These are phyloP conservation scores for Aspergillus pseudotamarii DNA, from an alignment of 2,329 filamentous ascomycete genomes.

Conservation along the genomic window DNA sequence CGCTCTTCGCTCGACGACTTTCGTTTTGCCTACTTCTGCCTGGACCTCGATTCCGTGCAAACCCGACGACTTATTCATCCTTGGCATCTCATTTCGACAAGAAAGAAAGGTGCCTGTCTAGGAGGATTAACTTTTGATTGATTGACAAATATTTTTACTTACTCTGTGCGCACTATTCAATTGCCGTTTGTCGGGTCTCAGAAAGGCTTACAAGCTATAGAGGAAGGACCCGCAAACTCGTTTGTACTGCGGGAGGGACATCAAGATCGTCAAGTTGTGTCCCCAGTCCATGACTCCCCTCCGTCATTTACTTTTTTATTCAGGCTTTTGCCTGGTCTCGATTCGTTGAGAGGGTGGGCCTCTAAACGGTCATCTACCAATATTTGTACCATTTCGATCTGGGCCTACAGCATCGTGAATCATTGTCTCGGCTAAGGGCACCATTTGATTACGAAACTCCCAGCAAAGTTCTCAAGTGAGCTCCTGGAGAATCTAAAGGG, in stretches of 20 bases:
- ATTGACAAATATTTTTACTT: constrained; percentile 10
- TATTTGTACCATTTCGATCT: constrained; percentile 11
- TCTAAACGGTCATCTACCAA: constrained; percentile 13
- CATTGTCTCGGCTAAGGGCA: constrained; percentile 31
- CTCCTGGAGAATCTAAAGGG: constrained; percentile 5
- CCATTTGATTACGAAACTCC: constrained; percentile 18
- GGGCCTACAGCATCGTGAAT: constrained; percentile 25
- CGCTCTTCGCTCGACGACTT: constrained; percentile 23
- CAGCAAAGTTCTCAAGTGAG: constrained; percentile 13
- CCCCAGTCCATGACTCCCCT: constrained; percentile 8
- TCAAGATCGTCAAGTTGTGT: constrained; percentile 20
- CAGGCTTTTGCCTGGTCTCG: constrained; percentile 11
- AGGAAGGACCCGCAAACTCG: constrained; percentile 17
- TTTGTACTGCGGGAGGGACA: constrained; percentile 23
- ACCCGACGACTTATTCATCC: constrained; percentile 9
- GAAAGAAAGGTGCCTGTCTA: neutral
- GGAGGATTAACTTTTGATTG: constrained; percentile 6
- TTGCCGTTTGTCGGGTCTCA: constrained; percentile 22
- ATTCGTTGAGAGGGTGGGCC: constrained; percentile 19
- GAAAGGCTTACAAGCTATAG: constrained; percentile 15
- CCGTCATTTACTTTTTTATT: constrained; percentile 6
- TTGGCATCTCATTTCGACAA: constrained; percentile 7
- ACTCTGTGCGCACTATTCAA: constrained; percentile 14
- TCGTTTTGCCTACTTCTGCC: constrained; percentile 20
- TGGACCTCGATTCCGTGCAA: constrained; percentile 9